Evolutionary conservation across 495 filamentous ascomycete species (phyloP).

Genomic region (Penicillium subrubescens): DNA sequence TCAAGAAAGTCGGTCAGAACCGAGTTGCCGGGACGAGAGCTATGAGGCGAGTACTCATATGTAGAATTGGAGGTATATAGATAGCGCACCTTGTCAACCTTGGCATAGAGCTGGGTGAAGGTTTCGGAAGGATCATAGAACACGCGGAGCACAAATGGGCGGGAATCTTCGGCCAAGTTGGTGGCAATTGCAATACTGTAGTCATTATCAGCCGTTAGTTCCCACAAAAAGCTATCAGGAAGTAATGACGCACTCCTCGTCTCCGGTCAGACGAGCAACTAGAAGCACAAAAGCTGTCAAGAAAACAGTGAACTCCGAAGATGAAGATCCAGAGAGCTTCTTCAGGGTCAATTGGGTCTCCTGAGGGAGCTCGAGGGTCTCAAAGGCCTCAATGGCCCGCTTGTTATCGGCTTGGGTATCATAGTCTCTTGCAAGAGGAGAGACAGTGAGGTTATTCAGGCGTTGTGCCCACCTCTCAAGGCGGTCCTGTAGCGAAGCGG

Average conservation of each 20-base stretch:
- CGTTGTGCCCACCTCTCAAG: conserved; percentile 52
- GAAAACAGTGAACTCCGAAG: conserved; percentile 49
- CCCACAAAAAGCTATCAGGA: not conserved
- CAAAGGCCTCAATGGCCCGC: conserved; percentile 52
- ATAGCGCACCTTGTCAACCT: conserved; percentile 48
- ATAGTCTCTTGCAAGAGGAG: conserved; percentile 54
- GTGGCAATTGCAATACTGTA: conserved; percentile 47
- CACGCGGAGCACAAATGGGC: conserved; percentile 51
- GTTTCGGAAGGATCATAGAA: conserved; percentile 42
- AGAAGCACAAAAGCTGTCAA: conserved; percentile 50
- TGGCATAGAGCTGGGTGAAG: conserved; percentile 45
- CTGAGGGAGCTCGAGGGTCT: conserved; percentile 44
- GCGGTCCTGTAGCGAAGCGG: conserved; percentile 43
- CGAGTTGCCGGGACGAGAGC: no score
- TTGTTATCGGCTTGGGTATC: conserved; percentile 41
- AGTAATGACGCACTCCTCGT: conserved; percentile 39
- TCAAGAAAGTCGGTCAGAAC: not conserved
- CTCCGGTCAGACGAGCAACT: conserved; percentile 54
- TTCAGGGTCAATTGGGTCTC: conserved; percentile 40
- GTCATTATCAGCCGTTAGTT: not conserved
- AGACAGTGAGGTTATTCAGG: conserved; percentile 51
- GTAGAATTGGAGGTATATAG: not conserved
- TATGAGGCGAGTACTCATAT: not conserved
- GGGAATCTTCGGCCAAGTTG: conserved; percentile 45
- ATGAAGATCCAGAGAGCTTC: conserved; percentile 41